Base-by-base conservation (phyloP, 164 flowering plant species). In the Cinnamomum micranthum region DNA sequence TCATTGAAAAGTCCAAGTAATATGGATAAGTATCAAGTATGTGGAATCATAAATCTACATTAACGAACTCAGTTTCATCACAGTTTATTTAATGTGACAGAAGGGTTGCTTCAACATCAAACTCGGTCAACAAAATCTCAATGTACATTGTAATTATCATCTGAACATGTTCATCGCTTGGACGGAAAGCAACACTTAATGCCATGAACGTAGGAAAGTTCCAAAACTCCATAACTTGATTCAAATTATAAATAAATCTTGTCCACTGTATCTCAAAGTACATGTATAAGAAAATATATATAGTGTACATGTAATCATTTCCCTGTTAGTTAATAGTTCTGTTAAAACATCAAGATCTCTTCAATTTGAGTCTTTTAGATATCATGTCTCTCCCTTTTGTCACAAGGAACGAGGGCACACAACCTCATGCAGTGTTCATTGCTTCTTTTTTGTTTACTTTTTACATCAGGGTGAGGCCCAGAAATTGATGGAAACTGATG, bases 141-240 rank as follows among this genome's bases (percentile, higher is more conserved):
- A 64, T 22, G 28, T 22, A 13, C 14, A 11, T 64, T 25, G 13
- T 24, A 64, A 6, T 11, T 11, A 24, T 22, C 14, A 25, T 22
- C 14, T 23, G 67, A 64, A 64, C 28, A 64, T 24, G 67, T 64
- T 64, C 67, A 23, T 64, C 15, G 28, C 67, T 64, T 64, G 67
- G 28, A 23, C 23, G 33, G 14, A 25, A 64, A 64, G 67, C 67
- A 64, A 64, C 67, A 14, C 31, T 1, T 22, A 12, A 11, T 64
- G 67, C 33, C 13, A 23, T 64, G 67, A n/a, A n/a, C 67, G 4
- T 13, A 22, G 28, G 28, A 14, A 64, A 64, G 7, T 15, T 17
- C 2, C 67, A 12, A 24, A 24, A 64, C 12, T 11, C 6, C 28
- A 64, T 25, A 9, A 22, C 22, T 64, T 14, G 27, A 6, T 24